Evolutionary conservation across 108 stramenopile genomes (phyloP).

Genomic region (Fragilariopsis cylindrus): DNA sequence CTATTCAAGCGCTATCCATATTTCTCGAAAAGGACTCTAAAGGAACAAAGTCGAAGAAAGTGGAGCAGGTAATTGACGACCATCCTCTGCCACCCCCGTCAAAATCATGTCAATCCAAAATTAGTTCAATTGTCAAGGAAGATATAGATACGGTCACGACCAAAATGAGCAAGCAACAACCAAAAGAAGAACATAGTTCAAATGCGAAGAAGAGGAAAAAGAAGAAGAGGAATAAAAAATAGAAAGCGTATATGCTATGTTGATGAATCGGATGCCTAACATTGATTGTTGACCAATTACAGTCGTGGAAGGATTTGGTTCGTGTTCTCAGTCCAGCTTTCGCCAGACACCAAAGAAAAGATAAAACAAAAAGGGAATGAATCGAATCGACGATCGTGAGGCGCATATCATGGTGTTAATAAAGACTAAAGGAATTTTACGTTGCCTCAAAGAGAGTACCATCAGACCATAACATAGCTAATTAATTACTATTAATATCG

Average conservation of each 20-base stretch:
- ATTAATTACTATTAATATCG: too few species aligned
- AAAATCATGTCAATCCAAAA: too few species aligned
- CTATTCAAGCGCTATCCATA: conserved; percentile 5
- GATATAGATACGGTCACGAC: too few species aligned
- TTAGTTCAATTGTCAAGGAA: too few species aligned
- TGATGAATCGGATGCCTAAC: background rate
- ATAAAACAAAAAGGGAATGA: background rate
- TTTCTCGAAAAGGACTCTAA: too few species aligned
- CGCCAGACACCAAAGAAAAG: background rate
- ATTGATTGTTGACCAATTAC: background rate
- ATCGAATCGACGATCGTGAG: background rate
- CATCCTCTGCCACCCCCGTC: too few species aligned
- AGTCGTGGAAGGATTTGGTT: background rate
- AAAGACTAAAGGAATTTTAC: too few species aligned
- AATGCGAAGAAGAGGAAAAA: conserved; percentile 13
- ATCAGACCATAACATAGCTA: too few species aligned
- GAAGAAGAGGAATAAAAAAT: conserved; percentile 2
- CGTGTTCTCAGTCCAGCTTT: background rate
- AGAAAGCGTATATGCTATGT: background rate
- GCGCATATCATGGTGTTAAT: background rate
- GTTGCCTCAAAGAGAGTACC: too few species aligned
- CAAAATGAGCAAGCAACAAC: background rate
- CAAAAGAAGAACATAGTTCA: background rate
- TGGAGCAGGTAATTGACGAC: too few species aligned
- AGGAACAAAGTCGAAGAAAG: too few species aligned